phyloP scores from a whole-genome alignment of 257 asterid genomes.

The Thymus mandschuricus region DNA sequence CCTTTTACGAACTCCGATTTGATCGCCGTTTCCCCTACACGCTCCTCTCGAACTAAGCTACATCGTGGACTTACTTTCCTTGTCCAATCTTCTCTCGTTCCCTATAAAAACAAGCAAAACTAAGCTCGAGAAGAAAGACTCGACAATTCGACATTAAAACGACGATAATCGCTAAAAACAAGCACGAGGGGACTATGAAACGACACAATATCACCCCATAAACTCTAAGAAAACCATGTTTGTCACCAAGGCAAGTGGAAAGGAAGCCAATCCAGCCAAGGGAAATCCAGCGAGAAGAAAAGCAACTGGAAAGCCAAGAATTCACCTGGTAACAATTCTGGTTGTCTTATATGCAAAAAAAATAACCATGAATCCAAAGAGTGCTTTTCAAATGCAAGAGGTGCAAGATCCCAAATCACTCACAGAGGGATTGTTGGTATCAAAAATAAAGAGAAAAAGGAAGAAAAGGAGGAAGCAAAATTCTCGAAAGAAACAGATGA shows the following conservation, averaged over 20 bases:
- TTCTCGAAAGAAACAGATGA: background rate
- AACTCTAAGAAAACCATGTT: too few relatives aligned
- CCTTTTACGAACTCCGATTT: too few relatives aligned
- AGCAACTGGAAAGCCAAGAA: conserved; percentile 5
- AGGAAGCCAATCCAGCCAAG: background rate
- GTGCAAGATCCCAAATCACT: background rate
- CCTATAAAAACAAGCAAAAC: too few relatives aligned
- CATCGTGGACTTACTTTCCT: too few relatives aligned
- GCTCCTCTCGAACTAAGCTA: too few relatives aligned
- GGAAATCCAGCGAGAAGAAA: background rate
- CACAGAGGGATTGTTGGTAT: conserved; percentile 17
- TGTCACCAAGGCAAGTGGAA: background rate
- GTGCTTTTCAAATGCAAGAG: conserved; percentile 16
- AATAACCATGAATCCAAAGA: conserved; percentile 14
- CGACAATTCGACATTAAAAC: too few relatives aligned
- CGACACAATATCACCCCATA: too few relatives aligned
- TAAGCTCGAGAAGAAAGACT: too few relatives aligned
- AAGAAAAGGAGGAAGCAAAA: background rate
- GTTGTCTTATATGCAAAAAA: conserved; percentile 11
- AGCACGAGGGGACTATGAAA: too few relatives aligned
- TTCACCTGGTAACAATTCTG: background rate
- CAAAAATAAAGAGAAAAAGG: background rate
- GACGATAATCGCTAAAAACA: too few relatives aligned
- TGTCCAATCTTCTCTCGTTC: too few relatives aligned
- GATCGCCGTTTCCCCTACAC: too few relatives aligned